These are phyloP conservation scores for Apiospora arundinis DNA, from an alignment of 2,329 filamentous ascomycete genomes.

Conservation along the genomic window DNA sequence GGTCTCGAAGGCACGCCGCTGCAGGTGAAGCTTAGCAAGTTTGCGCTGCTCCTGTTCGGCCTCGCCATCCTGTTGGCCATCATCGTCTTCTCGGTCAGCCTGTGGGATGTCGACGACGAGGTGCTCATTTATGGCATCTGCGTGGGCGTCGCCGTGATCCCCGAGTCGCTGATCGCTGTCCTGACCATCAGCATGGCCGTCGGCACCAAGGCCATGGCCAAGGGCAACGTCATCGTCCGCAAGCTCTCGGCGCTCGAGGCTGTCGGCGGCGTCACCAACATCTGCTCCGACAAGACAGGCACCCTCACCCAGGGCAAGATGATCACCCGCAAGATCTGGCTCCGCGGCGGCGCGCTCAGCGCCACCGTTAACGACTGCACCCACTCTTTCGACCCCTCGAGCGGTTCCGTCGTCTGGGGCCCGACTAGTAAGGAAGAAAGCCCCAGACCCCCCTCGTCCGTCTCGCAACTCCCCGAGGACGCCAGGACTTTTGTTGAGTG, in stretches of 20 bases:
- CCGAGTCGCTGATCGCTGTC: constrained; percentile 64
- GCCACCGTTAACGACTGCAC: constrained; percentile 61
- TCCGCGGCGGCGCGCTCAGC: constrained; percentile 60
- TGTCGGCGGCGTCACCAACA: constrained; percentile 72
- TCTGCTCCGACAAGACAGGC: constrained; percentile 75
- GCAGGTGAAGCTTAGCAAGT: constrained; percentile 83
- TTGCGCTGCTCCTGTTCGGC: constrained; percentile 80
- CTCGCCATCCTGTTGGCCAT: constrained; percentile 68
- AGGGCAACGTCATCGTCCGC: constrained; percentile 61
- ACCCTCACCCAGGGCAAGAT: constrained; percentile 71
- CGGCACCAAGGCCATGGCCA: constrained; percentile 61
- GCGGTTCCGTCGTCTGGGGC: constrained; percentile 57
- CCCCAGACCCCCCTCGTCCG: constrained; percentile 31
- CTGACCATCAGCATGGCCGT: constrained; percentile 68
- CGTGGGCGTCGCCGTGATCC: constrained; percentile 59
- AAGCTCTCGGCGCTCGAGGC: constrained; percentile 71
- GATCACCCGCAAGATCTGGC: constrained; percentile 68
- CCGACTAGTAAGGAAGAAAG: constrained; percentile 37
- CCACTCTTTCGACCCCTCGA: constrained; percentile 67
- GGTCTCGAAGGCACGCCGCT: constrained; percentile 80
- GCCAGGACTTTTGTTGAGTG: constrained; percentile 59
- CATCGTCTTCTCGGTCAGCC: constrained; percentile 66
- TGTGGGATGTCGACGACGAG: constrained; percentile 59
- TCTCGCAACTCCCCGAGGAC: constrained; percentile 35
- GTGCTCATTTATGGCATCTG: constrained; percentile 62